Evolutionary conservation across 148 eudicot genomes (phyloP), one percentile per base, ranked within the genome.

Genomic region (Dysphania ambrosioides): DNA sequence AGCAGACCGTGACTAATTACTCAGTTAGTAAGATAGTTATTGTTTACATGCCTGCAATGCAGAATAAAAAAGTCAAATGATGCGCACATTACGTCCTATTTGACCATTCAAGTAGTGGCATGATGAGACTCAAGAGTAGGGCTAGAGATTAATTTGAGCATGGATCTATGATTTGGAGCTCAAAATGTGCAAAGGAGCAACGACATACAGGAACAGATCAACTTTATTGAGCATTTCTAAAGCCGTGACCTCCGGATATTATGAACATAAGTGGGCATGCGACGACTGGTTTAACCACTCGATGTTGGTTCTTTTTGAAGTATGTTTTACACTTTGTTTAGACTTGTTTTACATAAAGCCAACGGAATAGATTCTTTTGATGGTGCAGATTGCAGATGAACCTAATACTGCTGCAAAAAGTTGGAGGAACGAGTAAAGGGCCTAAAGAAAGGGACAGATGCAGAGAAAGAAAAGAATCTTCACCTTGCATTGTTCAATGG

Each of bases 311-410:
- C 53, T 15, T 36, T 72, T 26, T 41, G 12, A 58, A 41, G 11
- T 11, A 18, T 47, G 59, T 55, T 40, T 41, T 13, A n/a, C 2
- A 8, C 7, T 60, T 42, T 32, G 26, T 42, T 34, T 70, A 49
- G 9, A n/a, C 35, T n/a, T 24, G 64, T 77, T 70, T 61, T 62
- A 77, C 63, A 51, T 51, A 34, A 59, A 67, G 78, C 31, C 67
- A 68, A 68, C 15, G 31, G 73, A 57, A 76, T 41, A 56, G 68
- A 76, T 68, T 76, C 78, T 67, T 65, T 74, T 67, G 29, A n/a
- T 16, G 29, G 10, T 64, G 32, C 29, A 23, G 64, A 47, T 12
- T 47, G 4, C n/a, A n/a, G n/a, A 32, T 35, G 3, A n/a, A 19
- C 78, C 12, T 27, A 75, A 75, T 36, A 24, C 32, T 55, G n/a